phyloP scores from a whole-genome alignment of 331 rosid species.

The Ulmus americana region DNA sequence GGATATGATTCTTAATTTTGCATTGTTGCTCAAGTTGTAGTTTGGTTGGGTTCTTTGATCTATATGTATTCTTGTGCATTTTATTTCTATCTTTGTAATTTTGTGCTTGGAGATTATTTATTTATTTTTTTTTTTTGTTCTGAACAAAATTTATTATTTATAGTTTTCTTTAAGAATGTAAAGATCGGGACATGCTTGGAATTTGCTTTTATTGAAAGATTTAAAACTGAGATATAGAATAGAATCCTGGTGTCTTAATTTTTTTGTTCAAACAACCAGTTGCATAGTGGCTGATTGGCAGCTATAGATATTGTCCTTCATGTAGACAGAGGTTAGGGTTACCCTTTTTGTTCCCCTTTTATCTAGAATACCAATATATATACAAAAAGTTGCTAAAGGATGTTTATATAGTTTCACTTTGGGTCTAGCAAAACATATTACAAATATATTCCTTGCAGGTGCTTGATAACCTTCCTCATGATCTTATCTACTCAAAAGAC shows the following conservation, averaged over 20 bases:
- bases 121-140: not conserved
- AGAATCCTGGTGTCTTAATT: not conserved
- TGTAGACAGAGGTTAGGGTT: not conserved
- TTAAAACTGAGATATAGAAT: not conserved
- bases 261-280: not conserved
- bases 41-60: too few species aligned
- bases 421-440: constrained; percentile 1
- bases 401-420: too few species aligned
- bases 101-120: too few species aligned
- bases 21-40: not conserved
- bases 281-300: not conserved
- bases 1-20: not conserved
- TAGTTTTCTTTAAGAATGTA: not conserved
- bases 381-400: not conserved
- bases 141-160: not conserved
- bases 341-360: not conserved
- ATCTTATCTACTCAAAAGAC: constrained; percentile 73
- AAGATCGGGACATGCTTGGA: not conserved
- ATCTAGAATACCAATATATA: not conserved
- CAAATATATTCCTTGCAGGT: constrained; percentile 47
- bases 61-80: too few species aligned
- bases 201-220: not conserved
- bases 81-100: too few species aligned
- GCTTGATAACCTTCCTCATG: constrained; percentile 96
- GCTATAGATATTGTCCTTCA: not conserved